These are phyloP conservation scores for Neofusicoccum laricinum DNA, from an alignment of 2,329 filamentous ascomycete species.

Conservation along the genomic window DNA sequence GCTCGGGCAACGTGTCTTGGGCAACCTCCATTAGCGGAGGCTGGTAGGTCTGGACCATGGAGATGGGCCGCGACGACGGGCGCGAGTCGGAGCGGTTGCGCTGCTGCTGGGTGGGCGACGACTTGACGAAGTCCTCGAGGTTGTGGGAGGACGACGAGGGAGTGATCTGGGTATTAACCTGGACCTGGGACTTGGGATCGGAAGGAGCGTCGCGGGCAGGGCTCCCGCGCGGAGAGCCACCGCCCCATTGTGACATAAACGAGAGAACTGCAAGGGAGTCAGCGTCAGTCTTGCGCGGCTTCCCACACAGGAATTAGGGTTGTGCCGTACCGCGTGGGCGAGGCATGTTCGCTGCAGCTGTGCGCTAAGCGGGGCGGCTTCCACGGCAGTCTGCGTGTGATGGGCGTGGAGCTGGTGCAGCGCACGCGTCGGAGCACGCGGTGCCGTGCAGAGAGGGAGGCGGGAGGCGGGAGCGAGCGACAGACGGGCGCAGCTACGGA, in stretches of 20 bases:
- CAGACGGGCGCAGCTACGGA: neutral
- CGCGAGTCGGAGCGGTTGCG: slow-evolving; percentile 47
- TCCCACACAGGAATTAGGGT: neutral
- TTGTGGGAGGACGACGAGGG: slow-evolving; percentile 30
- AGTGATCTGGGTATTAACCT: slow-evolving; percentile 13
- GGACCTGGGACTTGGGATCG: slow-evolving; percentile 18
- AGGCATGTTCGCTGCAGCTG: slow-evolving; percentile 26
- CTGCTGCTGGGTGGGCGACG: slow-evolving; percentile 34
- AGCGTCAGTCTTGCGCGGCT: slow-evolving; percentile 11
- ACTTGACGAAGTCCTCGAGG: slow-evolving; percentile 28
- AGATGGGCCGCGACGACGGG: slow-evolving; percentile 67
- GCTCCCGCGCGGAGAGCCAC: slow-evolving; percentile 22
- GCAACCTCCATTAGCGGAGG: slow-evolving; percentile 82
- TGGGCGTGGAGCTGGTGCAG: neutral
- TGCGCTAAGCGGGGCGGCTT: neutral
- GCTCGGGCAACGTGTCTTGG: slow-evolving; percentile 83
- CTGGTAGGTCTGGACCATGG: slow-evolving; percentile 82
- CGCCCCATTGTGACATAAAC: slow-evolving; percentile 79
- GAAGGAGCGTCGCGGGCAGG: slow-evolving; percentile 29
- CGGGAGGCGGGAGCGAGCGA: slow-evolving; percentile 4
- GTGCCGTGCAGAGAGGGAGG: neutral
- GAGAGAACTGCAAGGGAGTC: slow-evolving; percentile 64
- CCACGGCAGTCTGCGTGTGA: neutral
- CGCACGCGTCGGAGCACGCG: slow-evolving; percentile 4
- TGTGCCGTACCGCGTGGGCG: slow-evolving; percentile 25